Conservation (phyloP, 768 basidiomycete genomes). For the Boletus sp. region DNA sequence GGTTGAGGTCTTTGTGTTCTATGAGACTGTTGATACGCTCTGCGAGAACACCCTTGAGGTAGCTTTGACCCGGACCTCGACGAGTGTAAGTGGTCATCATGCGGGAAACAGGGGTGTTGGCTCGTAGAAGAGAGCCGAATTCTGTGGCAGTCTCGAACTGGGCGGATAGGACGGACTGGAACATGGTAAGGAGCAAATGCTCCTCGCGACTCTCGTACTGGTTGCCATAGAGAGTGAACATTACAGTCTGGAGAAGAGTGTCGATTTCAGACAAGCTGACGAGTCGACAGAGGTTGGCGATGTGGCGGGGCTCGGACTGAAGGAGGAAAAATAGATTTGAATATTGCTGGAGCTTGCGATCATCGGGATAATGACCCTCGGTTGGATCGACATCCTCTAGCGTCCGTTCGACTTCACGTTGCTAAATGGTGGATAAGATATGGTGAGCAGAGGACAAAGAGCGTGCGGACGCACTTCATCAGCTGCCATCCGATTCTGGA, state of each 20-base stretch:
- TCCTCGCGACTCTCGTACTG: constrained; percentile 99
- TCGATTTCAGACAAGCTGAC: constrained; percentile 97
- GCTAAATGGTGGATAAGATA: constrained; percentile 43
- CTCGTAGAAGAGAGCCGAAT: constrained; percentile 96
- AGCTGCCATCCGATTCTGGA: constrained; percentile 96
- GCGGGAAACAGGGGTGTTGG: constrained; percentile 97
- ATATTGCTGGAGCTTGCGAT: constrained; percentile 92
- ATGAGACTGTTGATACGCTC: constrained; percentile 98
- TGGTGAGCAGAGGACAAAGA: not conserved
- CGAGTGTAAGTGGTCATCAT: constrained; percentile 99
- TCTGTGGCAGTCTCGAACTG: constrained; percentile 99
- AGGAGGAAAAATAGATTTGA: constrained; percentile 98
- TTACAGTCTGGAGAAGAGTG: constrained; percentile 97
- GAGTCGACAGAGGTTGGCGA: constrained; percentile 93
- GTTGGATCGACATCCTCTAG: constrained; percentile 94
- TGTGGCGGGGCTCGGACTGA: constrained; percentile 95
- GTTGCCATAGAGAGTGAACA: constrained; percentile 99
- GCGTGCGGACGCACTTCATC: constrained; percentile 66
- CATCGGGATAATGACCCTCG: constrained; percentile 91
- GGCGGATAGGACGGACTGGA: constrained; percentile 96
- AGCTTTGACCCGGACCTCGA: constrained; percentile 96
- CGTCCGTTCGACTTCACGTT: constrained; percentile 92
- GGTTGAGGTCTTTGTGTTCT: constrained; percentile 98
- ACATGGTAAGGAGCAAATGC: constrained; percentile 98
- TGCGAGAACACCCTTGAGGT: constrained; percentile 94